phyloP scores from a whole-genome alignment of 176 grass and related monocot genomes.

The Rhynchospora breviuscula region DNA sequence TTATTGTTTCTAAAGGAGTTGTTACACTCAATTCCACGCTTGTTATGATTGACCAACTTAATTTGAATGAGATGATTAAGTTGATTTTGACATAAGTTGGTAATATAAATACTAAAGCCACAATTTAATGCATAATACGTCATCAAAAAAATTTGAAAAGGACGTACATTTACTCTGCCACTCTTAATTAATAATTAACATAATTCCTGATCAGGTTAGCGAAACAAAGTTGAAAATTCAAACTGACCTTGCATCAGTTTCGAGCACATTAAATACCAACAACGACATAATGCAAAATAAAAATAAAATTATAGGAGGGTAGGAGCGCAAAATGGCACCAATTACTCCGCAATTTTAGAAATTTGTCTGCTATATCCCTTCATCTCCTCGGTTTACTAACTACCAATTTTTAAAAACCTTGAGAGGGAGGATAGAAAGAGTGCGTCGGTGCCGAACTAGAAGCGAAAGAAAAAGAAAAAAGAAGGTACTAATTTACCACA shows the following conservation, averaged over 20 bases:
- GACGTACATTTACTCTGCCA: neutral
- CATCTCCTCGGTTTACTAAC: neutral
- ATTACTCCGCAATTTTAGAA: neutral
- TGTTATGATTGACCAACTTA: no score
- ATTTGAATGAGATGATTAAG: no score
- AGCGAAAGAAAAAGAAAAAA: neutral
- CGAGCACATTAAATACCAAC: neutral
- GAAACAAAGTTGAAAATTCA: neutral
- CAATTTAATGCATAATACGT: neutral
- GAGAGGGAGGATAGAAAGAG: neutral
- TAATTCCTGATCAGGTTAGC: neutral
- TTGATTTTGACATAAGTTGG: no score
- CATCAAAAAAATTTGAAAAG: neutral
- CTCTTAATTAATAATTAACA: neutral
- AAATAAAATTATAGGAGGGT: neutral
- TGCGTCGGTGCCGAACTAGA: conserved; percentile 3
- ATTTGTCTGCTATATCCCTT: neutral
- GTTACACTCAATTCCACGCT: neutral
- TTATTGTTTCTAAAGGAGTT: neutral
- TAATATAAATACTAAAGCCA: neutral
- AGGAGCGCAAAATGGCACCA: neutral
- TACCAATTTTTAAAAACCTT: neutral
- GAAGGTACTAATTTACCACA: neutral
- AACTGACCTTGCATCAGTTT: neutral
- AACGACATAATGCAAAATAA: neutral